Percentiles rank a stretch among this genome's conserved stretches.
phyloP scores from a whole-genome alignment of 257 asterid species.

The Solanum pimpinellifolium region DNA sequence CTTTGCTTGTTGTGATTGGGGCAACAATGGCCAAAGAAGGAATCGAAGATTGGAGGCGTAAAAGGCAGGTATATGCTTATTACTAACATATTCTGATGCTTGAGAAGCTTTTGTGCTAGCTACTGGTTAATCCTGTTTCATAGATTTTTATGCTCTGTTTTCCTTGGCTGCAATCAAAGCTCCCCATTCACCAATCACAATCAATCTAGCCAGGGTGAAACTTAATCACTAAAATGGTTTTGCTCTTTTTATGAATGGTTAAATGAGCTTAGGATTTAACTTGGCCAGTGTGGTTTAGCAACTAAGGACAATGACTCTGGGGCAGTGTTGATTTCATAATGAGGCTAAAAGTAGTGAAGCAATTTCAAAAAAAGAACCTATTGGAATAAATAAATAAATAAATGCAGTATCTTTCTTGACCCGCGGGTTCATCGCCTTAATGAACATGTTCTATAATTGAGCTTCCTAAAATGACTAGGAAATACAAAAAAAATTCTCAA shows the following conservation, averaged over 20 bases:
- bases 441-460: background rate
- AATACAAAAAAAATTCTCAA: background rate
- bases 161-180: background rate
- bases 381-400: background rate
- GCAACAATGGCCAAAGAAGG: conserved; percentile 94
- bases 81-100: background rate
- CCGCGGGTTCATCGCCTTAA: background rate
- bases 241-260: background rate
- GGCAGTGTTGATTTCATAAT: background rate
- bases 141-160: background rate
- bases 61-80: conserved; percentile 46
- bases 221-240: background rate
- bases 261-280: background rate
- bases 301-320: background rate
- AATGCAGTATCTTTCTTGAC: background rate
- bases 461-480: background rate
- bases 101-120: background rate
- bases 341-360: background rate
- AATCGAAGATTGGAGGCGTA: conserved; percentile 90
- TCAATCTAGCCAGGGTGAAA: background rate
- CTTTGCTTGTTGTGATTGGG: conserved; percentile 77
- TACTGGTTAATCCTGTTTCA: background rate
- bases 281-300: background rate
- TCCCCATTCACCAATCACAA: background rate
- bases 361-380: background rate